Evolutionary conservation across 2,329 filamentous ascomycete species (phyloP).

Genomic region (Fusarium sambucinum): DNA sequence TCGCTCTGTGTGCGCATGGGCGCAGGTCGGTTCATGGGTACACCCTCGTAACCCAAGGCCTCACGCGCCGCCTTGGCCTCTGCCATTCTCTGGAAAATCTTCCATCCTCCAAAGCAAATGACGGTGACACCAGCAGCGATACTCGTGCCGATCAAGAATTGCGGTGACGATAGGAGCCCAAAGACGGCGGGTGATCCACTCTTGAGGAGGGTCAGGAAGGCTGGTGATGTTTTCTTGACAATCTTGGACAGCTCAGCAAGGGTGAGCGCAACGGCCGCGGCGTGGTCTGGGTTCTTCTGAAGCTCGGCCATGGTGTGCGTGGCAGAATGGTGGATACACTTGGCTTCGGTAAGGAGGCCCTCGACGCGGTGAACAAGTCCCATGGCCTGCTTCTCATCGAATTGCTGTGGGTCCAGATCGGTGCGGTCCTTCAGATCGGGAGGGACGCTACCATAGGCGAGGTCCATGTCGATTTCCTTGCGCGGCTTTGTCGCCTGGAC

Average conservation of each 20-base stretch:
- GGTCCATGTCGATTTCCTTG: conserved; percentile 83
- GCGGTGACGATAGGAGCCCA: conserved; percentile 85
- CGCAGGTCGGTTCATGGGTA: conserved; percentile 44
- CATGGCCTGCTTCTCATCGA: conserved; percentile 66
- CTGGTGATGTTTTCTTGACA: conserved; percentile 84
- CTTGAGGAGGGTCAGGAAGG: conserved; percentile 81
- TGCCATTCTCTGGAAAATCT: conserved; percentile 90
- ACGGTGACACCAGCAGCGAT: conserved; percentile 93
- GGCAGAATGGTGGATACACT: conserved; percentile 88
- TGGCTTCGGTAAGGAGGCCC: conserved; percentile 82
- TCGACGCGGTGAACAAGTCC: conserved; percentile 80
- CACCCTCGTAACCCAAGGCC: conserved; percentile 48
- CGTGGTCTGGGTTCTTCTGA: conserved; percentile 81
- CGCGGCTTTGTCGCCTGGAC: conserved; percentile 41
- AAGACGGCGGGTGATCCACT: conserved; percentile 86
- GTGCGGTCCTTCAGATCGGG: conserved; percentile 70
- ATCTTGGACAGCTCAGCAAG: conserved; percentile 90
- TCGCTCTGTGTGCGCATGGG: conserved; percentile 48
- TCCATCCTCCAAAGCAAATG: conserved; percentile 95
- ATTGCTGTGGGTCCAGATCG: conserved; percentile 62
- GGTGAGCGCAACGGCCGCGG: conserved; percentile 92
- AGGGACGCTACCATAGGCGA: conserved; percentile 88
- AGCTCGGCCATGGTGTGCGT: conserved; percentile 82
- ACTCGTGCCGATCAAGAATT: conserved; percentile 93
- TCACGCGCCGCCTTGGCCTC: conserved; percentile 54